Evolutionary conservation across 2,329 filamentous ascomycete species (phyloP), one percentile per base, ranked within the genome.

Genomic region (Cladosporium halotolerans): DNA sequence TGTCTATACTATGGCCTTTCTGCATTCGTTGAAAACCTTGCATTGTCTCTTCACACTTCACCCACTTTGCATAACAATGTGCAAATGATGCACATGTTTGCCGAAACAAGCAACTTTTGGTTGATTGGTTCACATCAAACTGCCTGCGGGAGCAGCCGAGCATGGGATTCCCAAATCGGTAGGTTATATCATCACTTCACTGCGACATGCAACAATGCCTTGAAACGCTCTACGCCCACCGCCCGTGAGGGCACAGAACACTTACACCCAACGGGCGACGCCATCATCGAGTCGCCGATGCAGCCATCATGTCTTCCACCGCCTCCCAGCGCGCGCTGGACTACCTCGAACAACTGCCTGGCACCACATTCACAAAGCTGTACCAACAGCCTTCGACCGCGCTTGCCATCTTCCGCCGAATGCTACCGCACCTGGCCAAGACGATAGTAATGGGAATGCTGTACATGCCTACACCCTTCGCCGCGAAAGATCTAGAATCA

Each of bases 301-400:
- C 33, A 43, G 48, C 63, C 60, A 61, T 58, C 63, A 72, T 72
- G 65, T 63, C 68, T 52, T 62, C 63, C 69, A 76, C 67, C 56
- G 76, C 81, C 51, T 79, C 80, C 49, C 76, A 77, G 59, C 80
- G 81, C 60, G 79, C 81, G 52, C 88, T 92, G 68, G 91, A 96
- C 68, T 97, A 96, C 73, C 85, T 97, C 69, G 91, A 97, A 79
- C 84, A 85, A 69, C 85, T 95, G 65, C 88, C 88, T 46, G 89
- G 91, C 59, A 89, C 88, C 40, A 95, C 89, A 34, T 96, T 97
- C 71, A 83, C 84, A 68, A 87, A 89, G 71, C 80, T 99, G 43
- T 99, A 99, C 78, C 87, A 91, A 74, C 91, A 96, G 76, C 93
- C 93, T 31, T 95, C 92, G 40, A 96, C 93, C 1, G 88, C 91